Conservation (phyloP, 2,329 filamentous ascomycete genomes). For the Aspergillus intermedius region DNA sequence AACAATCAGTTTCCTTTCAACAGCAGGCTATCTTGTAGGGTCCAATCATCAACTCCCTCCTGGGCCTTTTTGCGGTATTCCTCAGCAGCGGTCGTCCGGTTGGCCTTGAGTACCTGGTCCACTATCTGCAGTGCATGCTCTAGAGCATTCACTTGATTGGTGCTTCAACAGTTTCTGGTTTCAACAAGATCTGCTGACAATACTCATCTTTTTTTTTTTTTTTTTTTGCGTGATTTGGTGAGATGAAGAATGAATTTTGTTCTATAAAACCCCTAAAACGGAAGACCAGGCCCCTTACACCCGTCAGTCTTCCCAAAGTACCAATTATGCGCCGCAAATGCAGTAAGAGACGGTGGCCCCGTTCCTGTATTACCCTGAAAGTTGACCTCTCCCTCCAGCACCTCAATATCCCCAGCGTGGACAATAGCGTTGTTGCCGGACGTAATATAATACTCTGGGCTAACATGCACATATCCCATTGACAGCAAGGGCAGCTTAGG, state of each 20-base stretch:
- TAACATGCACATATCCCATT: conserved; percentile 58
- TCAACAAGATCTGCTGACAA: too few species aligned
- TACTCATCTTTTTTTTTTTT: too few species aligned
- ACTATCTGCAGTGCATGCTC: too few species aligned
- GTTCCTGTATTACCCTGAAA: conserved; percentile 19
- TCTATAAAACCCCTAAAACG: conserved; percentile 3
- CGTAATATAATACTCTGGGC: conserved; percentile 61
- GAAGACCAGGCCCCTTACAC: conserved; percentile 12
- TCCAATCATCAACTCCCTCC: too few species aligned
- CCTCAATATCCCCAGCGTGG: conserved; percentile 11
- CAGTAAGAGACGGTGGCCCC: conserved; percentile 12
- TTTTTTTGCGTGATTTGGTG: not conserved
- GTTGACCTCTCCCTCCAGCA: conserved; percentile 17
- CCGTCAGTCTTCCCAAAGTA: conserved; percentile 19
- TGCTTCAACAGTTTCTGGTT: too few species aligned
- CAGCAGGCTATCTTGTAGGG: too few species aligned
- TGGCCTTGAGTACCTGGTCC: too few species aligned
- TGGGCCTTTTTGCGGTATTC: too few species aligned
- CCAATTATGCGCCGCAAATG: conserved; percentile 17
- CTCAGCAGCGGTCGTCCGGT: too few species aligned
- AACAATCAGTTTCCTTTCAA: too few species aligned
- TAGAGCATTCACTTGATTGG: too few species aligned
- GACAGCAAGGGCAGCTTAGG: conserved; percentile 59
- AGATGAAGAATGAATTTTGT: too few species aligned
- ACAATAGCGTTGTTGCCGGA: conserved; percentile 20